Conservation (phyloP, 2,329 filamentous ascomycete species). For the Fusarium goolgardi region DNA sequence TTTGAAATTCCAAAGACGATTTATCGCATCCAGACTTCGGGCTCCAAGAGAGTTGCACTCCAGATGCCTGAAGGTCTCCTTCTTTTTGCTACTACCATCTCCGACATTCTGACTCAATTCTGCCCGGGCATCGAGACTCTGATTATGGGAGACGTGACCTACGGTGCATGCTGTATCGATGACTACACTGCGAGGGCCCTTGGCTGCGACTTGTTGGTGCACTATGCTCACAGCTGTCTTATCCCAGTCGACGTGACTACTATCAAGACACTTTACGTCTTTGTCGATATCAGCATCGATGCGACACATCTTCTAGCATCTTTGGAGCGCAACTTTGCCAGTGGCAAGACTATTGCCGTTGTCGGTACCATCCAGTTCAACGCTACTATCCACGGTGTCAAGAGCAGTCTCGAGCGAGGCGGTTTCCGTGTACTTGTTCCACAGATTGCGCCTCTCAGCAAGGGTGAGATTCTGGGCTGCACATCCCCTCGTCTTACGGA, state of each 20-base stretch:
- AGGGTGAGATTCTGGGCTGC: slow-evolving; percentile 97
- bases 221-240: slow-evolving; percentile 96
- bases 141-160: slow-evolving; percentile 99
- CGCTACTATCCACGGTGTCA: slow-evolving; percentile 90
- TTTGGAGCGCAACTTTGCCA: slow-evolving; percentile 85
- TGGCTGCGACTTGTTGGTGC: slow-evolving; percentile 92
- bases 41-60: slow-evolving; percentile 86
- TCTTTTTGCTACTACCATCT: slow-evolving; percentile 96
- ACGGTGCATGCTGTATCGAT: slow-evolving; percentile 98
- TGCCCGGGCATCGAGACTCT: slow-evolving; percentile 91
- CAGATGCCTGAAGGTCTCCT: slow-evolving; percentile 97
- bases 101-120: slow-evolving; percentile 94
- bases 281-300: slow-evolving; percentile 98
- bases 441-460: slow-evolving; percentile 91
- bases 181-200: slow-evolving; percentile 96
- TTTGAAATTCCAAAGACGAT: slow-evolving; percentile 99
- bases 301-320: slow-evolving; percentile 87
- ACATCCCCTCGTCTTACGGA: slow-evolving; percentile 80
- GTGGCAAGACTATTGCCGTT: slow-evolving; percentile 88
- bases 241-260: slow-evolving; percentile 97
- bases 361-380: slow-evolving; percentile 99
- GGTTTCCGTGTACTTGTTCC: slow-evolving; percentile 90
- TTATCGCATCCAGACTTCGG: slow-evolving; percentile 85
- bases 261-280: slow-evolving; percentile 97
- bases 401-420: slow-evolving; percentile 79